Conservation (phyloP, 1,284 basidiomycete genomes). For the Tranzscheliella williamsii region DNA sequence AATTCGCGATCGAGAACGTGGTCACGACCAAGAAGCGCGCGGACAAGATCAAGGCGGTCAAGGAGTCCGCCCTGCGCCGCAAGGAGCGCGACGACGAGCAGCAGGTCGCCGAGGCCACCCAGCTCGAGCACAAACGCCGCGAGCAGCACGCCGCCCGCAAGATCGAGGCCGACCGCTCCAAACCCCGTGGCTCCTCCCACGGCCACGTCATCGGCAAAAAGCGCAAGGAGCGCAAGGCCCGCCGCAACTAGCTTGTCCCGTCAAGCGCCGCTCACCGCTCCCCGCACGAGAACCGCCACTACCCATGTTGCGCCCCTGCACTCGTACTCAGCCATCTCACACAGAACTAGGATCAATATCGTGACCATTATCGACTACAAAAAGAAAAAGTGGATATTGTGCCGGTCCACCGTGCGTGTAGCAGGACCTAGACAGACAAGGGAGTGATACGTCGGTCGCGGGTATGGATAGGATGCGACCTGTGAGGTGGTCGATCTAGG, state of each 20-base stretch:
- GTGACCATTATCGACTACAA: too few species aligned
- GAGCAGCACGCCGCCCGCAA: conserved; percentile 18
- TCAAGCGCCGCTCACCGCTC: too few species aligned
- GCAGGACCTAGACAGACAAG: too few species aligned
- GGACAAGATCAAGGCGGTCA: conserved; percentile 37
- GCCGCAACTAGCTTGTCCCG: conserved; percentile 12
- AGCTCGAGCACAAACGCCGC: conserved; percentile 7
- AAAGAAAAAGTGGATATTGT: too few species aligned
- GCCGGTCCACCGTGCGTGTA: too few species aligned
- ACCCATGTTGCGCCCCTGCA: too few species aligned
- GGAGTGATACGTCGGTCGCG: too few species aligned
- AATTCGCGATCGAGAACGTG: conserved; percentile 59
- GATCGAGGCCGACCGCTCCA: conserved; percentile 26
- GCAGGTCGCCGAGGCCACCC: background rate
- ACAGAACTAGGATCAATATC: too few species aligned
- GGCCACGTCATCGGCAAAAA: conserved; percentile 56
- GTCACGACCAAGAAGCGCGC: conserved; percentile 52
- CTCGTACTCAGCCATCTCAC: too few species aligned
- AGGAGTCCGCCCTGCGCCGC: conserved; percentile 24
- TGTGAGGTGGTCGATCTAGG: too few species aligned
- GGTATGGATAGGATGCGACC: too few species aligned
- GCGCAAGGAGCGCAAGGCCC: conserved; percentile 46
- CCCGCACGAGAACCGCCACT: too few species aligned
- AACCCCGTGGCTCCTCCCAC: conserved; percentile 25
- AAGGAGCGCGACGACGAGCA: conserved; percentile 18